Evolutionary conservation across 192 early-diverging fungal genomes (phyloP).

Genomic region (Coemansia sp.): DNA sequence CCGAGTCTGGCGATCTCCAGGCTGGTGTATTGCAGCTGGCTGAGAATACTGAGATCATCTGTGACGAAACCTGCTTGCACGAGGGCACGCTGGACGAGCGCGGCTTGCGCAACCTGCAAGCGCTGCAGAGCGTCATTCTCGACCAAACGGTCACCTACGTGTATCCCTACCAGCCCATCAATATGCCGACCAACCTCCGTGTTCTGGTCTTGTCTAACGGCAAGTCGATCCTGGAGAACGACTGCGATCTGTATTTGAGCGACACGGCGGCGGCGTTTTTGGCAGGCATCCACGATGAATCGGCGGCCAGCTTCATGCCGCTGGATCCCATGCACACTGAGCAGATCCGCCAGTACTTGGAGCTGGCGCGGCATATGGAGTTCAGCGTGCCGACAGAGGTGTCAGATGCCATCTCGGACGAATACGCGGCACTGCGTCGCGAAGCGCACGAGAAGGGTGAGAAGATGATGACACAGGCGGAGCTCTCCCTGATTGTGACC

Average conservation of each 20-base stretch:
- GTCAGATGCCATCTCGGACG: conserved; percentile 60
- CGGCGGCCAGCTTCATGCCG: conserved; percentile 13
- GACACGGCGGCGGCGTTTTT: conserved; percentile 23
- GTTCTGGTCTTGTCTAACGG: conserved; percentile 64
- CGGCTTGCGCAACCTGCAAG: conserved; percentile 71
- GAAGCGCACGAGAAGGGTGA: conserved; percentile 34
- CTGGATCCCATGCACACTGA: conserved; percentile 53
- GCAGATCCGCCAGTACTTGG: conserved; percentile 61
- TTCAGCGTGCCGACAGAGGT: conserved; percentile 63
- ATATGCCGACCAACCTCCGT: conserved; percentile 67
- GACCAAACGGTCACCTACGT: conserved; percentile 64
- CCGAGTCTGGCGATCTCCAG: conserved; percentile 55
- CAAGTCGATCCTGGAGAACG: conserved; percentile 67
- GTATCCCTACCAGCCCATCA: conserved; percentile 71
- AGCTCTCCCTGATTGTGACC: conserved; percentile 42
- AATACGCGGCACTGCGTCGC: conserved; percentile 39
- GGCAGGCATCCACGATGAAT: conserved; percentile 1
- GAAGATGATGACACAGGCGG: conserved; percentile 47
- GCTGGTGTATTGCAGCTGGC: conserved; percentile 69
- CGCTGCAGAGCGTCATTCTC: conserved; percentile 59
- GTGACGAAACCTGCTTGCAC: conserved; percentile 71
- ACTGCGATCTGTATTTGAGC: conserved; percentile 57
- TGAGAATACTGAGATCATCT: conserved; percentile 57
- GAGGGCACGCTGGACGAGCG: conserved; percentile 68
- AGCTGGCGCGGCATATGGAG: conserved; percentile 50